These are phyloP conservation scores for Apiotrichum mycotoxinovorans DNA, from an alignment of 1,284 basidiomycete species.

Conservation along the genomic window DNA sequence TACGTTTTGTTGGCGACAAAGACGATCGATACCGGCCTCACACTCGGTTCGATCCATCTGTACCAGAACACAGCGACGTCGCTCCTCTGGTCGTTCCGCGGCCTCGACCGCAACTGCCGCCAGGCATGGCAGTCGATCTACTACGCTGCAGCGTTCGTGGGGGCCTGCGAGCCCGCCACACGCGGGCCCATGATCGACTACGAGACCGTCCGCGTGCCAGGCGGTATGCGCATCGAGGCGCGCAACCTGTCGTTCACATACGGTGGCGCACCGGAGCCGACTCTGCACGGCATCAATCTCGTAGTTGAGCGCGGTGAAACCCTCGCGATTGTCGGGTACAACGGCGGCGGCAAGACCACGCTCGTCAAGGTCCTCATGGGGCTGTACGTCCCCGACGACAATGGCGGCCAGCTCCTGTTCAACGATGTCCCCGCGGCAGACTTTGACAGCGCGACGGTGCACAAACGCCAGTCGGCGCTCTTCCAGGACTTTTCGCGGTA, in stretches of 20 bases:
- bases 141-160: constrained; percentile 52
- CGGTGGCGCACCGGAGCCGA: constrained; percentile 63
- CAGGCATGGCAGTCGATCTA: constrained; percentile 67
- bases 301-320: constrained; percentile 65
- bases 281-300: constrained; percentile 64
- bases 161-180: neutral
- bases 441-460: constrained; percentile 64
- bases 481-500: constrained; percentile 79
- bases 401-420: constrained; percentile 58
- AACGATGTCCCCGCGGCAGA: constrained; percentile 65
- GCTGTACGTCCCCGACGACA: constrained; percentile 54
- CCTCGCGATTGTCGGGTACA: constrained; percentile 55
- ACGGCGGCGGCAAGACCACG: constrained; percentile 16
- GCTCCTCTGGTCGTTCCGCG: constrained; percentile 1
- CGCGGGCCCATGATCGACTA: constrained; percentile 22
- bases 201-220: constrained; percentile 21
- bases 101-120: constrained; percentile 22
- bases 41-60: constrained; percentile 69
- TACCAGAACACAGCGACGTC: constrained; percentile 65
- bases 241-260: constrained; percentile 74
- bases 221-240: constrained; percentile 63
- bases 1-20: constrained; percentile 65
- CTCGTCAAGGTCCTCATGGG: constrained; percentile 67
- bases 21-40: constrained; percentile 58
- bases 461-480: constrained; percentile 65